phyloP scores from a whole-genome alignment of 768 basidiomycete genomes.

The Rickenella mellea region DNA sequence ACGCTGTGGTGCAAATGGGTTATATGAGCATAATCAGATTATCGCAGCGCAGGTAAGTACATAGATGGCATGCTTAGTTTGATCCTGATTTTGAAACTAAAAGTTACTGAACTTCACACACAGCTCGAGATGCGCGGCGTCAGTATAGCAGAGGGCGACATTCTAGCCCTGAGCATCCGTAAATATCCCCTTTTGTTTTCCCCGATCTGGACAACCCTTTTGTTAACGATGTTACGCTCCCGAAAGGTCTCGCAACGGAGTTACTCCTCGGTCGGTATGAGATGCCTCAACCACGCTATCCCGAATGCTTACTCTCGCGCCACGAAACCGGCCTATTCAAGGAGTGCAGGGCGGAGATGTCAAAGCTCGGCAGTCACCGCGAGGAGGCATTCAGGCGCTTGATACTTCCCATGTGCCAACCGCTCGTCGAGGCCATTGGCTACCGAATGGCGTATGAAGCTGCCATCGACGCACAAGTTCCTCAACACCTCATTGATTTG shows the following conservation, averaged over 20 bases:
- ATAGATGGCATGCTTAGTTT: too few species aligned
- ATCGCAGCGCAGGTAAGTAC: slow-evolving; percentile 39
- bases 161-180: slow-evolving; percentile 38
- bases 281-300: slow-evolving; percentile 33
- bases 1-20: slow-evolving; percentile 57
- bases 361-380: slow-evolving; percentile 27
- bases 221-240: slow-evolving; percentile 36
- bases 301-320: slow-evolving; percentile 41
- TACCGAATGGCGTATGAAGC: slow-evolving; percentile 34
- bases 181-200: too few species aligned
- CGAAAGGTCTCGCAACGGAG: slow-evolving; percentile 49
- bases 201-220: too few species aligned
- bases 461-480: slow-evolving; percentile 7
- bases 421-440: slow-evolving; percentile 50
- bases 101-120: slow-evolving; percentile 20
- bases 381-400: slow-evolving; percentile 41
- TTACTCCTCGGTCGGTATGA: slow-evolving; percentile 44
- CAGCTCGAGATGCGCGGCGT: slow-evolving; percentile 16
- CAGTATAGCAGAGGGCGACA: slow-evolving; percentile 41
- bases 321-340: slow-evolving; percentile 31
- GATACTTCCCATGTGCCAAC: slow-evolving; percentile 46
- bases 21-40: slow-evolving; percentile 56
- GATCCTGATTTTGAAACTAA: slow-evolving; percentile 5
- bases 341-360: slow-evolving; percentile 1
- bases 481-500: slow-evolving; percentile 38